A percentile compares a stretch with the other conserved stretches of the same genome.
Conservation (phyloP, 2,329 filamentous ascomycete genomes). For the Trichoderma sp. region DNA sequence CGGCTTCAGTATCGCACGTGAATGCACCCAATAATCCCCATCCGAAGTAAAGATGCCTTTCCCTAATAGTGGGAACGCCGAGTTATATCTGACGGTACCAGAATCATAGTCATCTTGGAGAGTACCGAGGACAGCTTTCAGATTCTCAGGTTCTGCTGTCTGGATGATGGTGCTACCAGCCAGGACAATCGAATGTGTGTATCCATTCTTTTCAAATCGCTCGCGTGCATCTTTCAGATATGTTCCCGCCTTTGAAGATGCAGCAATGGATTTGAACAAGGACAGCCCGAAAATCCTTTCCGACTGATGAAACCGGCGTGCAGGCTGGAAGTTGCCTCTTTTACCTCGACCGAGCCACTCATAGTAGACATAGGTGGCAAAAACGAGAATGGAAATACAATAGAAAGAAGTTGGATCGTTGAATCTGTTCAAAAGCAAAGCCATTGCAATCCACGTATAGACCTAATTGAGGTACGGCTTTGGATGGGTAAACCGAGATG, state of each 20-base stretch:
- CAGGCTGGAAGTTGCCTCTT: no score
- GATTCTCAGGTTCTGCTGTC: not conserved
- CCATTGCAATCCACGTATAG: no score
- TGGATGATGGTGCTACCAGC: not conserved
- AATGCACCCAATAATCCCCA: slow-evolving; percentile 43
- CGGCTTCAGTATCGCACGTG: slow-evolving; percentile 35
- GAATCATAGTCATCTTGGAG: not conserved
- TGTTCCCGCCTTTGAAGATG: not conserved
- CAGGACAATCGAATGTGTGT: not conserved
- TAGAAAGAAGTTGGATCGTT: no score
- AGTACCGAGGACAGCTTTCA: not conserved
- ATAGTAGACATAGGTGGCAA: no score
- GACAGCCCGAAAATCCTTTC: not conserved
- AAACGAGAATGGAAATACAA: no score
- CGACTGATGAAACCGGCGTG: not conserved
- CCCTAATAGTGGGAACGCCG: slow-evolving; percentile 35
- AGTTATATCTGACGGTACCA: not conserved
- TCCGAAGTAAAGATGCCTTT: slow-evolving; percentile 45
- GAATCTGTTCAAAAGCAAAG: no score
- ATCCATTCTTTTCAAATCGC: not conserved
- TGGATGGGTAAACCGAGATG: no score
- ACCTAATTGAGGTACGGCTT: no score
- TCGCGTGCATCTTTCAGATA: not conserved
- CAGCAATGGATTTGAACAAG: not conserved
- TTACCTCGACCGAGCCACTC: no score